Base-by-base conservation (phyloP, 352 stramenopile species). In the Phytophthora citricola region DNA sequence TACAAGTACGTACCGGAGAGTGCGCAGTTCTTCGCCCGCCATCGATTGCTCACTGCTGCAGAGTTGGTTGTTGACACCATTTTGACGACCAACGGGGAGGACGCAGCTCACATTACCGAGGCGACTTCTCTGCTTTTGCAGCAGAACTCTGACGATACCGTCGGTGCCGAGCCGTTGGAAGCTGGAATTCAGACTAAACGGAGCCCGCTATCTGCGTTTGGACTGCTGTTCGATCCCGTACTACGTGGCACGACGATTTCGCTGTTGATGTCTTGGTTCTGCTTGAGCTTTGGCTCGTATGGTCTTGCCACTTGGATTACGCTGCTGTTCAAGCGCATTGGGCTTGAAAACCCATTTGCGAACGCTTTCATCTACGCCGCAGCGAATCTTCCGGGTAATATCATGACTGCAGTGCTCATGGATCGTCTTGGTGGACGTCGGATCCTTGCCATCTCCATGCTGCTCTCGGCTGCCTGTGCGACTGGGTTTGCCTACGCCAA, bases 251-350 rank as follows among this genome's bases (percentile, higher is more conserved):
- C 85, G n/a, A 93, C 82, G 22, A 38, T 91, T 4, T 83, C 82
- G 45, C 51, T 93, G 49, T 49, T 91, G 10, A 40, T 86, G 48
- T 89, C 82, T 48, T 90, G 82, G 73, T 91, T 90, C 45, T 93
- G 83, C 49, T 76, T 92, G 46, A 93, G 83, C 40, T 92, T 92
- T 39, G 81, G 90, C 10, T 97, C 87, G 27, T 98, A 98, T 61
- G 92, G 92, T 4, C 81, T 98, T 15, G 81, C 90, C 6, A 97
- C 92, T 54, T 98, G 94, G 94, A 98, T 98, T 67, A 98, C 96
- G 6, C 90, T 90, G 52, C 66, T 98, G 2, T 98, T 98, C 75
- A 89, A 94, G 56, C 78, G 78, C n/a, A 90, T 98, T 50, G 66
- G 95, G 8, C 75, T 97, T 6, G 87, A 94, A 50, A 71, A 97